Percentiles rank a stretch among this genome's conserved stretches.
Evolutionary conservation across 2,329 filamentous ascomycete species (phyloP).

Genomic region (Fusarium oxysporum): DNA sequence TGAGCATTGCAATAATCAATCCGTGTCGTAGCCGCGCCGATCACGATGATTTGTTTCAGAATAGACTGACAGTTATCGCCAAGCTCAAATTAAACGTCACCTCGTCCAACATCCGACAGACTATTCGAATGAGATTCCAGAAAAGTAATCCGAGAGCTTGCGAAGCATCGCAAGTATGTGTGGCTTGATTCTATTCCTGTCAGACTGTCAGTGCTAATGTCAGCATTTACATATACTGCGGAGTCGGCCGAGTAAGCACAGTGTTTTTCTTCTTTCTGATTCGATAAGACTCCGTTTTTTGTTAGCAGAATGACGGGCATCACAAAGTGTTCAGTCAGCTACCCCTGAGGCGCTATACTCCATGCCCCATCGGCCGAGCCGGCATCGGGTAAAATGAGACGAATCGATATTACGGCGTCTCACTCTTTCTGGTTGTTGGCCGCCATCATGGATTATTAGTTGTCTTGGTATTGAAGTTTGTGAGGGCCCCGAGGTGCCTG

Average conservation of each 20-base stretch:
- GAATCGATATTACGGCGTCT: constrained; percentile 22
- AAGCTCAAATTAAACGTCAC: not conserved
- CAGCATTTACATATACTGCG: constrained; percentile 27
- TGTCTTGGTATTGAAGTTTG: constrained; percentile 13
- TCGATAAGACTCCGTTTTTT: constrained; percentile 25
- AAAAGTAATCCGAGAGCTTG: not conserved
- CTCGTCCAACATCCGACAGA: not conserved
- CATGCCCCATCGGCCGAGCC: constrained; percentile 35
- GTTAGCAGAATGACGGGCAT: constrained; percentile 27
- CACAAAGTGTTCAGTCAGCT: constrained; percentile 8
- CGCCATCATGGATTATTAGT: constrained; percentile 36
- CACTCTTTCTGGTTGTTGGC: constrained; percentile 16
- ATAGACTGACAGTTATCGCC: not conserved
- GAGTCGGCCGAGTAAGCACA: constrained; percentile 40
- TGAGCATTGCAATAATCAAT: not conserved
- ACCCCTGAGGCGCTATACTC: constrained; percentile 40
- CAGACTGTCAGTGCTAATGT: not conserved
- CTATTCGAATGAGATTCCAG: not conserved
- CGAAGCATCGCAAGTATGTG: not conserved
- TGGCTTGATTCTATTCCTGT: constrained; percentile 19
- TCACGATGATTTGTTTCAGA: constrained; percentile 12
- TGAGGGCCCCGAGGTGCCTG: constrained; percentile 16
- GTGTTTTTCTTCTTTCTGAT: constrained; percentile 16
- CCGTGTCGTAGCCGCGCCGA: constrained; percentile 5
- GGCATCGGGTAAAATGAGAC: constrained; percentile 34